phyloP scores from a whole-genome alignment of 2,329 filamentous ascomycete species.

The Penicillium concentricum region DNA sequence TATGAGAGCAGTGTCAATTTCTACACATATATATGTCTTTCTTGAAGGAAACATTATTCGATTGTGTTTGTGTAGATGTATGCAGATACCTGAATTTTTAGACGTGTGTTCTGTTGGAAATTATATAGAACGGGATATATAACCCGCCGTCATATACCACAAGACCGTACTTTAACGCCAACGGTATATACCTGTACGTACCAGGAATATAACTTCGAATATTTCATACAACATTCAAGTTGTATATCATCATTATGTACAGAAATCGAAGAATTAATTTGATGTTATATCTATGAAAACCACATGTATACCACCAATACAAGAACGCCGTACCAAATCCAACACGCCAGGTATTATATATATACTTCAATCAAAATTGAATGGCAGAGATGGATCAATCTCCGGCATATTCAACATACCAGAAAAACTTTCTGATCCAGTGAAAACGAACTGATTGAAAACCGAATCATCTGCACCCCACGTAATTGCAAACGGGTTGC shows the following conservation, averaged over 20 bases:
- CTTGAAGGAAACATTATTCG: neutral
- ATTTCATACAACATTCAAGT: neutral
- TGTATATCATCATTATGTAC: neutral
- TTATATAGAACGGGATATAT: constrained; percentile 1
- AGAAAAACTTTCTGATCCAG: neutral
- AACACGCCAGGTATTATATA: neutral
- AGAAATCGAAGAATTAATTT: neutral
- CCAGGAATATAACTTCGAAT: neutral
- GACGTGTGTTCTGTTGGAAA: neutral
- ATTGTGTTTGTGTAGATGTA: neutral
- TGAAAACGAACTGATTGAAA: neutral
- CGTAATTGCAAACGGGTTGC: neutral
- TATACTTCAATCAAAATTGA: neutral
- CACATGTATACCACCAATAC: neutral
- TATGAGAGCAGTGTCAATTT: neutral
- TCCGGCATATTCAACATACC: neutral
- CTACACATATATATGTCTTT: neutral
- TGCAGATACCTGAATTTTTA: neutral
- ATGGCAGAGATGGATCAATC: neutral
- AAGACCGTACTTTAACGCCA: neutral
- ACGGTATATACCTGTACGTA: constrained; percentile 8
- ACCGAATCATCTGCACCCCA: neutral
- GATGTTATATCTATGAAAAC: neutral
- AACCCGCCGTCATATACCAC: neutral
- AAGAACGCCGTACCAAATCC: neutral